A percentile compares a stretch with the other conserved stretches of the same genome.
Conservation (phyloP, 2,329 filamentous ascomycete species). For the Chaetomium sp. region DNA sequence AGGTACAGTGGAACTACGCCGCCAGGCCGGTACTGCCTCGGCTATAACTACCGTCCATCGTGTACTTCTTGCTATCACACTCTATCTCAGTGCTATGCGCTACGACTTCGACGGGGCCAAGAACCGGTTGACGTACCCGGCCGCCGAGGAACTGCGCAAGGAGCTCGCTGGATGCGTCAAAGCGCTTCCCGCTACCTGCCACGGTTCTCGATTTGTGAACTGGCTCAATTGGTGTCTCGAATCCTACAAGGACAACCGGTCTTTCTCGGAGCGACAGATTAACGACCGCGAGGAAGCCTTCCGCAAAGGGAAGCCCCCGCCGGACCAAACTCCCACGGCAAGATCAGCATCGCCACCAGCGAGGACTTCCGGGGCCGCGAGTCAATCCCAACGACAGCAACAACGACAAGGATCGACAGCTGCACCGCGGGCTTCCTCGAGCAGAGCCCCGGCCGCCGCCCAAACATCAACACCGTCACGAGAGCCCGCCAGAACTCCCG, state of each 20-base stretch:
- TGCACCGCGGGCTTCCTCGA: not conserved
- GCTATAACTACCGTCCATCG: not conserved
- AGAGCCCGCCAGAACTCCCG: not conserved
- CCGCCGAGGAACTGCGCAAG: not conserved
- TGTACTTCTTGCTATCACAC: constrained; percentile 3
- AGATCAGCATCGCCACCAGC: not conserved
- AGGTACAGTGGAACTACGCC: not conserved
- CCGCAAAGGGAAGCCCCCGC: no score
- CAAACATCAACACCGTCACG: not conserved
- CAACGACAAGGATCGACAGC: no score
- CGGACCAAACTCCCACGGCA: no score
- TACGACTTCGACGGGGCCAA: not conserved
- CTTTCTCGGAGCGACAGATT: not conserved
- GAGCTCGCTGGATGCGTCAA: constrained; percentile 6
- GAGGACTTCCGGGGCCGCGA: not conserved
- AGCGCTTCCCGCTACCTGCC: constrained; percentile 2
- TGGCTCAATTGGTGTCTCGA: not conserved
- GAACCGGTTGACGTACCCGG: not conserved
- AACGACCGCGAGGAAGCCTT: not conserved
- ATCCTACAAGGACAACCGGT: not conserved
- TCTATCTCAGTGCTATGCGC: constrained; percentile 3
- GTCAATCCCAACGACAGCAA: not conserved
- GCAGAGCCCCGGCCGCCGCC: not conserved
- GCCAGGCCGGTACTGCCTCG: constrained; percentile 9
- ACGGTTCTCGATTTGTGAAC: not conserved